Evolutionary conservation across 176 grass and related monocot species (phyloP).

Genomic region (Oryza glaberrima): DNA sequence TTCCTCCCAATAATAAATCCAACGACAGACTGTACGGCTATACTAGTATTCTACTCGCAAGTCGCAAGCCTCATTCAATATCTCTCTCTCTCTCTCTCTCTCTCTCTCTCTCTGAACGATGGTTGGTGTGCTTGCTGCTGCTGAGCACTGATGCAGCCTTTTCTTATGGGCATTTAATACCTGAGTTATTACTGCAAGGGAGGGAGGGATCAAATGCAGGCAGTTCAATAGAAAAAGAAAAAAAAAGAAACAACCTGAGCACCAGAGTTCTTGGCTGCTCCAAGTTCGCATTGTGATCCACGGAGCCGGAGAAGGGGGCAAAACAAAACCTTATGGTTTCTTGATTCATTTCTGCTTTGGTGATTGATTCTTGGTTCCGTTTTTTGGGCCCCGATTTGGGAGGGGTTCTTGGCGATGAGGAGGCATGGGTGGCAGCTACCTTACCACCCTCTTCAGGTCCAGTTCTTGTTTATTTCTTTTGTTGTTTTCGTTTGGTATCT

Average conservation of each 20-base stretch:
- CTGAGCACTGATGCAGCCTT: not conserved
- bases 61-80: not conserved
- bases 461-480: not conserved
- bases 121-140: not conserved
- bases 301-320: not conserved
- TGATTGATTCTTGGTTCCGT: slow-evolving; percentile 11
- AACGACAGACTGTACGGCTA: not conserved
- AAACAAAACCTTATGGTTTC: not conserved
- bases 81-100: no score
- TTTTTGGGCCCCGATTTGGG: not conserved
- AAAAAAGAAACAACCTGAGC: not conserved
- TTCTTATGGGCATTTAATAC: slow-evolving; percentile 23
- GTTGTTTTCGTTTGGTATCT: no score
- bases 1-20: slow-evolving; percentile 15
- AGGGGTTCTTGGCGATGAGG: slow-evolving; percentile 54
- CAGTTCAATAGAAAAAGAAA: not conserved
- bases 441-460: slow-evolving; percentile 84
- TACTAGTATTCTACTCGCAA: slow-evolving; percentile 3
- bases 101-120: not conserved
- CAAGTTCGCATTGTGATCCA: not conserved
- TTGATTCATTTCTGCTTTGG: not conserved
- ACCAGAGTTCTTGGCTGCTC: not conserved
- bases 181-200: not conserved
- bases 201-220: not conserved
- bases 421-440: slow-evolving; percentile 86